A percentile compares a stretch with the other conserved stretches of the same genome.
Conservation (phyloP, 805 yeast genomes). For the Myxozyma sirexii region DNA sequence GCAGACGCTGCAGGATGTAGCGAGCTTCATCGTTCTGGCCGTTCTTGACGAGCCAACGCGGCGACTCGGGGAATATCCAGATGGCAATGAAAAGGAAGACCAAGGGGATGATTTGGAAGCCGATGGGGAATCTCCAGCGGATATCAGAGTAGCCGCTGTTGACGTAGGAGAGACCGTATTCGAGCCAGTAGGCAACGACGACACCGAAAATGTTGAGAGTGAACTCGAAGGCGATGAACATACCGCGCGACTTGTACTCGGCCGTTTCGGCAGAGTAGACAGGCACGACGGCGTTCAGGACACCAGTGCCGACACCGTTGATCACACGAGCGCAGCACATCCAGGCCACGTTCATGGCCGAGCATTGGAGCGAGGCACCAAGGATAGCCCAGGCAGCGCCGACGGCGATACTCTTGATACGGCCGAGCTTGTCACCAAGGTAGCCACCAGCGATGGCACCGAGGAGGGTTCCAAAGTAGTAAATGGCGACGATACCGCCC, state of each 20-base stretch:
- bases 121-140: slow-evolving; percentile 74
- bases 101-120: slow-evolving; percentile 63
- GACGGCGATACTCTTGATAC: slow-evolving; percentile 57
- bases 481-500: slow-evolving; percentile 44
- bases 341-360: slow-evolving; percentile 53
- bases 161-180: slow-evolving; percentile 56
- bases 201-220: slow-evolving; percentile 64
- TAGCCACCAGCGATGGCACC: slow-evolving; percentile 29
- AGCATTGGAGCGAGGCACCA: slow-evolving; percentile 60
- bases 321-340: slow-evolving; percentile 67
- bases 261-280: slow-evolving; percentile 75
- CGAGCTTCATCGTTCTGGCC: slow-evolving; percentile 66
- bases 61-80: slow-evolving; percentile 74
- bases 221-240: slow-evolving; percentile 62
- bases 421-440: slow-evolving; percentile 60
- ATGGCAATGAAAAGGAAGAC: slow-evolving; percentile 60
- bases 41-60: slow-evolving; percentile 73
- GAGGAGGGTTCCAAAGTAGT: slow-evolving; percentile 42
- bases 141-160: slow-evolving; percentile 35
- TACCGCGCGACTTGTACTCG: slow-evolving; percentile 47
- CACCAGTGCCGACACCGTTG: slow-evolving; percentile 40
- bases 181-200: slow-evolving; percentile 69
- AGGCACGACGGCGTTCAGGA: slow-evolving; percentile 55
- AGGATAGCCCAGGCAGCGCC: slow-evolving; percentile 59
- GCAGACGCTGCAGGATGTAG: slow-evolving; percentile 24